Base-by-base conservation (phyloP, 1,284 basidiomycete genomes). In the Nidula niveotomentosa region DNA sequence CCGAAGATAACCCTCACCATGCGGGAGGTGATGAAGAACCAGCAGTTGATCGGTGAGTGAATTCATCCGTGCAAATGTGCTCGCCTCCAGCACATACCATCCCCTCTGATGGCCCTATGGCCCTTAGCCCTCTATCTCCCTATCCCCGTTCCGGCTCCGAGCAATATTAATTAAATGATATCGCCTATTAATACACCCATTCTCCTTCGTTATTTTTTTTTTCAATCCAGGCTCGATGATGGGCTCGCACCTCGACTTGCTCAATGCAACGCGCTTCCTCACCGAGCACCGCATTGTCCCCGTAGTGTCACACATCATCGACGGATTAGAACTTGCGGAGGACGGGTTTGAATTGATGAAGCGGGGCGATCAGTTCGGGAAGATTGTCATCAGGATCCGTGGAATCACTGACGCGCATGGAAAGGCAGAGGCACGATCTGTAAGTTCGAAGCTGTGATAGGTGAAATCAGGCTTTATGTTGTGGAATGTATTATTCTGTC, bases 211-310 rank as follows among this genome's bases (percentile, higher is more conserved):
- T 15, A 15, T n/a, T 12, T 41, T 56, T 47, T 52, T 34, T 30
- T 17, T 53, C 58, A 49, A 36, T 53, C 48, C 61, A 90, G 88
- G 89, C 46, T 88, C 90, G 0, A 93, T 90, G 17, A 92, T 95
- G 89, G 93, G 92, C 10, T 93, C 91, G n/a, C 80, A 80, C 53
- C 75, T 81, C 53, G 93, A 95, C 72, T 79, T 95, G 54, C 68
- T 78, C 52, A 81, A 85, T 36, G 89, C 90, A 18, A 90, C 92
- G 0, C 69, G 74, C 13, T 94, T 95, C 70, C 69, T 94, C 35
- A 73, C 77, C 3, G 66, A 85, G 62, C 86, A 93, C 60, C 76
- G 75, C 47, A 86, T 95, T 58, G 75, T 84, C 1, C 93, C 93
- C 1, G 73, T 88, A 48, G 82, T 95, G 3, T 89, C 89, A n/a